A percentile compares a stretch with the other conserved stretches of the same genome.
phyloP scores from a whole-genome alignment of 2,329 filamentous ascomycete genomes.

The Neofusicoccum kwambonambiense region DNA sequence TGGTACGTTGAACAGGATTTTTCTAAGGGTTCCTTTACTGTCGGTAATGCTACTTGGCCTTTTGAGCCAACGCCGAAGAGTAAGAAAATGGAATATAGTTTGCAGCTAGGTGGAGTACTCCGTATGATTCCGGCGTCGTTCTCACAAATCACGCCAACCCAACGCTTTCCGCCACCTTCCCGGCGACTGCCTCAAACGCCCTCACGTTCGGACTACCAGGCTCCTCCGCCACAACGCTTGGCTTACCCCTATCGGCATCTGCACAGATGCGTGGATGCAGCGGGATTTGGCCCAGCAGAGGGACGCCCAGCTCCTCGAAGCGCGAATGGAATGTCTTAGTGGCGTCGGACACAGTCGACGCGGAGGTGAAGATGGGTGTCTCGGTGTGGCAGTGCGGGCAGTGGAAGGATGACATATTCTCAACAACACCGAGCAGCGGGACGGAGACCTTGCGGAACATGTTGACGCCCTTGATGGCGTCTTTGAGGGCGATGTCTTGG shows the following conservation, averaged over 20 bases:
- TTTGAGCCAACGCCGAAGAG: no score
- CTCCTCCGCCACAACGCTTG: constrained; percentile 79
- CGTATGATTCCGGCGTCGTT: no score
- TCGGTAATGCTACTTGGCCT: no score
- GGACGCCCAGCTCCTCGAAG: constrained; percentile 70
- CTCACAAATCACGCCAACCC: constrained; percentile 29
- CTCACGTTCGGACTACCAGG: constrained; percentile 70
- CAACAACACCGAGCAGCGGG: constrained; percentile 76
- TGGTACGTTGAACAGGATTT: no score
- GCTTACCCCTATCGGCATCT: constrained; percentile 82
- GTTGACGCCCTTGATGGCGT: constrained; percentile 86
- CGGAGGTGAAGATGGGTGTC: constrained; percentile 32
- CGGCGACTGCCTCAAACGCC: constrained; percentile 71
- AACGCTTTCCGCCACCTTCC: constrained; percentile 47
- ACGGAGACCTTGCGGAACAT: constrained; percentile 86
- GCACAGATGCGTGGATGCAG: constrained; percentile 83
- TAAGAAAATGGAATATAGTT: no score
- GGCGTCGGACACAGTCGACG: constrained; percentile 48
- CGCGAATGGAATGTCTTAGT: constrained; percentile 71
- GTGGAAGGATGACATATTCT: constrained; percentile 41
- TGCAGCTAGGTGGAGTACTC: no score
- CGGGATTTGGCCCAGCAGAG: constrained; percentile 85
- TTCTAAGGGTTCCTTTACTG: no score
- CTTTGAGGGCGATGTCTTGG: constrained; percentile 87
- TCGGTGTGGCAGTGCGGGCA: constrained; percentile 50